Evolutionary conservation across 1,284 basidiomycete species (phyloP).

Genomic region (Cutaneotrichosporon curvatum): DNA sequence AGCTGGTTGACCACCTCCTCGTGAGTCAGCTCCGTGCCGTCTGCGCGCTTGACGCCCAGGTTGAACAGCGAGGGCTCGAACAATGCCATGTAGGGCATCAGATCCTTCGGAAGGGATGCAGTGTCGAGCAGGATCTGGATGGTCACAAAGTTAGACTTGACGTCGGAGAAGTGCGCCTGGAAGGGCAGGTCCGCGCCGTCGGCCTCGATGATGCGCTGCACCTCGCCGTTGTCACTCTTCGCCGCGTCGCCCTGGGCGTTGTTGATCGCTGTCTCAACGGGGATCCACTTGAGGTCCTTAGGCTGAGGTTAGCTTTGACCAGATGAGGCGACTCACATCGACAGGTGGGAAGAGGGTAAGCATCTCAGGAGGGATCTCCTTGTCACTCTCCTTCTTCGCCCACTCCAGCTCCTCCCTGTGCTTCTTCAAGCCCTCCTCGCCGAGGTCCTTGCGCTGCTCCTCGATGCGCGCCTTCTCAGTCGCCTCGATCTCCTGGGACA

Average conservation of each 20-base stretch:
- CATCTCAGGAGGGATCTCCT: conserved; percentile 71
- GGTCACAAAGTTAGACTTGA: conserved; percentile 87
- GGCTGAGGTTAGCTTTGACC: conserved; percentile 40
- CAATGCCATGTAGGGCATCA: conserved; percentile 75
- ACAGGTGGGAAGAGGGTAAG: conserved; percentile 80
- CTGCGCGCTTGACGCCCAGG: conserved; percentile 66
- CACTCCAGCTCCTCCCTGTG: conserved; percentile 64
- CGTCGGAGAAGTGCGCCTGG: conserved; percentile 85
- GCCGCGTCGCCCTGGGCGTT: conserved; percentile 25
- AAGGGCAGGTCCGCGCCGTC: conserved; percentile 71
- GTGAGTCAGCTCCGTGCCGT: conserved; percentile 66
- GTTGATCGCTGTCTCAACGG: conserved; percentile 61
- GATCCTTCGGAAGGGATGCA: conserved; percentile 59
- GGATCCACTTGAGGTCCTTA: conserved; percentile 88
- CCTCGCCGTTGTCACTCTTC: conserved; percentile 24
- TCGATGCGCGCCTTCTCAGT: conserved; percentile 74
- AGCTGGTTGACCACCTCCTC: conserved; percentile 88
- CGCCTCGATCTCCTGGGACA: conserved; percentile 72
- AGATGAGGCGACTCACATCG: conserved; percentile 47
- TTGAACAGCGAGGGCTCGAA: conserved; percentile 85
- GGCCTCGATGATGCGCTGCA: conserved; percentile 61
- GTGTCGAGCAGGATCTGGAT: conserved; percentile 74
- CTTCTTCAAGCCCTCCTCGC: conserved; percentile 70
- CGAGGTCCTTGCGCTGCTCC: conserved; percentile 63
- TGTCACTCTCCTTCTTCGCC: conserved; percentile 82